These are phyloP conservation scores for Colletotrichum trifolii DNA, from an alignment of 2,329 filamentous ascomycete genomes.

Conservation along the genomic window DNA sequence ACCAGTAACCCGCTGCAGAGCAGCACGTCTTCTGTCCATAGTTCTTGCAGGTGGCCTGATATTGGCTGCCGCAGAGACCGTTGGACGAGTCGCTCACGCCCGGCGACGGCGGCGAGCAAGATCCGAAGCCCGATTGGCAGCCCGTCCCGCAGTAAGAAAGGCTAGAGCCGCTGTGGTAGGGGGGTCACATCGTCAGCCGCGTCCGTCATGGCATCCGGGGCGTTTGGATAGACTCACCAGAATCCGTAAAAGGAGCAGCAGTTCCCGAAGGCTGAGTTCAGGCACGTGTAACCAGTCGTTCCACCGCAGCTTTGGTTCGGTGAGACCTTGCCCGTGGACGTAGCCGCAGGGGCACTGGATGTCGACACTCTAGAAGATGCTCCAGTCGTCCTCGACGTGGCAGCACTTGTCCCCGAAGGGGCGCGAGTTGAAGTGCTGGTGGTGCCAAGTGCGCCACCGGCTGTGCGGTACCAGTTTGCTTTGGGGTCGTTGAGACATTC, in stretches of 20 bases:
- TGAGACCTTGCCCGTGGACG: conserved; percentile 41
- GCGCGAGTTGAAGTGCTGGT: conserved; percentile 14
- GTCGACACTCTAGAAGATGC: not conserved
- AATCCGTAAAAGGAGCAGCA: conserved; percentile 56
- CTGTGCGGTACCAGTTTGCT: conserved; percentile 63
- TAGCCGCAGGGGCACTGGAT: conserved; percentile 14
- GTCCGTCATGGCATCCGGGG: not conserved
- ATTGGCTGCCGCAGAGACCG: conserved; percentile 48
- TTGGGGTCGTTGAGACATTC: conserved; percentile 65
- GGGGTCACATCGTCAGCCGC: conserved; percentile 23
- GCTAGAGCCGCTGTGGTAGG: conserved; percentile 44
- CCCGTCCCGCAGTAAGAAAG: conserved; percentile 50
- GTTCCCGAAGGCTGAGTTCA: conserved; percentile 48
- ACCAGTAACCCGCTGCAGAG: conserved; percentile 50
- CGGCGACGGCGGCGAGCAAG: conserved; percentile 42
- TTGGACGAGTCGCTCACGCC: conserved; percentile 47
- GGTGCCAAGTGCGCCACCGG: conserved; percentile 35
- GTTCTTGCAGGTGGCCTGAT: conserved; percentile 46
- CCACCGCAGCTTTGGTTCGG: conserved; percentile 52
- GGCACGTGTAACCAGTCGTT: conserved; percentile 48
- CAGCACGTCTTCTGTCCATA: conserved; percentile 50
- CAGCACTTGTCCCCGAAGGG: conserved; percentile 25
- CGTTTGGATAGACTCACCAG: conserved; percentile 45
- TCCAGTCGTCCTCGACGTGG: conserved; percentile 1
- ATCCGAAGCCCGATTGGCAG: conserved; percentile 50